phyloP scores from a whole-genome alignment of 2,329 filamentous ascomycete genomes.

The Hymenoscyphus salicellus region DNA sequence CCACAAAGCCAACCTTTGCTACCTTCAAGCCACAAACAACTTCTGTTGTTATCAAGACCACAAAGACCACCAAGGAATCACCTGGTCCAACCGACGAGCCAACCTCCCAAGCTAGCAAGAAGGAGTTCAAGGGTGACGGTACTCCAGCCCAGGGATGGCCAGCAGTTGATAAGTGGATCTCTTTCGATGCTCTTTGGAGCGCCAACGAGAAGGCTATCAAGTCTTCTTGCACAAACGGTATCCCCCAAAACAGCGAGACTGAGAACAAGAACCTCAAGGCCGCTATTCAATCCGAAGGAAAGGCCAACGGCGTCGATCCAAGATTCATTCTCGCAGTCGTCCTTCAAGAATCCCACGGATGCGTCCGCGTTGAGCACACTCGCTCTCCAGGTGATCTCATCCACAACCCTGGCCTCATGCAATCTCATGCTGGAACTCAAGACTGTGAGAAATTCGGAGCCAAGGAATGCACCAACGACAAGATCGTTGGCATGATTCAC shows the following conservation, averaged over 20 bases:
- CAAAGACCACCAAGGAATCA: neutral
- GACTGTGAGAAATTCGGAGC: constrained; percentile 1
- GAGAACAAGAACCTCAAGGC: constrained; percentile 11
- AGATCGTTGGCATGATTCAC: constrained; percentile 35
- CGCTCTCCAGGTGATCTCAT: constrained; percentile 4
- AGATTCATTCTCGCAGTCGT: constrained; percentile 36
- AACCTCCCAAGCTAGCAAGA: neutral
- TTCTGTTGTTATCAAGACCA: neutral
- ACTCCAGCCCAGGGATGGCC: constrained; percentile 12
- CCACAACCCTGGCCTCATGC: constrained; percentile 28
- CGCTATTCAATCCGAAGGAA: constrained; percentile 10
- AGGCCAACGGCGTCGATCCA: constrained; percentile 28
- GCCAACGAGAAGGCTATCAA: constrained; percentile 1
- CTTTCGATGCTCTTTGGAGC: constrained; percentile 7
- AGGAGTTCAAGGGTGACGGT: constrained; percentile 9
- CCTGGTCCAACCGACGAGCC: neutral
- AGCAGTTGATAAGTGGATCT: constrained; percentile 6
- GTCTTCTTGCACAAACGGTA: neutral
- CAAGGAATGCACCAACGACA: constrained; percentile 7
- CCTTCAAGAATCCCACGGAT: constrained; percentile 35
- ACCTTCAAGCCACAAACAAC: neutral
- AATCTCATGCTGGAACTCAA: constrained; percentile 15
- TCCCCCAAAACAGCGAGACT: neutral
- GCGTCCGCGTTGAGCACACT: constrained; percentile 22
- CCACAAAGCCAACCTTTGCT: neutral